phyloP scores from a whole-genome alignment of 768 basidiomycete species.

The Cantharellus anzutake region DNA sequence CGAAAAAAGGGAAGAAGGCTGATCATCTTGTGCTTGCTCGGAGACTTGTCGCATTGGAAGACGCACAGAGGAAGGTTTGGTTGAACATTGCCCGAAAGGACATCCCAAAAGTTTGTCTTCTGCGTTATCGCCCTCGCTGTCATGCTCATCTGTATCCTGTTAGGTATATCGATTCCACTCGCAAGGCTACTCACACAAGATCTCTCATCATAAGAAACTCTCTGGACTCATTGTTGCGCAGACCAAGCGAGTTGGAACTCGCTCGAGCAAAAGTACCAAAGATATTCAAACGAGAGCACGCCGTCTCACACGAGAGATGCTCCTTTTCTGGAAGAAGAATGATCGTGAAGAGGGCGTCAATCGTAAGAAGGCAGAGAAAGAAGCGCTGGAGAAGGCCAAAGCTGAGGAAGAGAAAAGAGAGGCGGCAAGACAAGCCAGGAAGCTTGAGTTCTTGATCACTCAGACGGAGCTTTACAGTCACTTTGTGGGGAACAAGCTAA shows the following conservation, averaged over 20 bases:
- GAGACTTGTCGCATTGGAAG: conserved; percentile 59
- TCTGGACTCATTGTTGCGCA: conserved; percentile 57
- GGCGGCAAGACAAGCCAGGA: conserved; percentile 80
- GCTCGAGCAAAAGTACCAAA: conserved; percentile 59
- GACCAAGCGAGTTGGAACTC: conserved; percentile 54
- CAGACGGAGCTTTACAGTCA: conserved; percentile 98
- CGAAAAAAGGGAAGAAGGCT: conserved; percentile 59
- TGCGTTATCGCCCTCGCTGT: background rate
- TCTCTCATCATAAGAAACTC: conserved; percentile 54
- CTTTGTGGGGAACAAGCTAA: conserved; percentile 94
- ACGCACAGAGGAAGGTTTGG: conserved; percentile 79
- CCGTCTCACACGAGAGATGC: conserved; percentile 86
- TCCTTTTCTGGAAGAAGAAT: conserved; percentile 94
- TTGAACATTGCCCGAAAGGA: conserved; percentile 71
- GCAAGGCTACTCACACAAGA: conserved; percentile 43
- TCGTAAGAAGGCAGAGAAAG: conserved; percentile 85
- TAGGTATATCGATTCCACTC: conserved; percentile 70
- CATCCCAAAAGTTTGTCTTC: conserved; percentile 45
- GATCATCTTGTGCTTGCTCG: conserved; percentile 56
- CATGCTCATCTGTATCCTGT: background rate
- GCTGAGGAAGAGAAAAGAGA: conserved; percentile 88
- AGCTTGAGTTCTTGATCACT: conserved; percentile 95
- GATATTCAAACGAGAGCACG: conserved; percentile 73
- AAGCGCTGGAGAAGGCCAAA: conserved; percentile 71
- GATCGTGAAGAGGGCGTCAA: conserved; percentile 91